Evolutionary conservation across 202 grass and related monocot genomes (phyloP).

Genomic region (Sporobolus alterniflorus): DNA sequence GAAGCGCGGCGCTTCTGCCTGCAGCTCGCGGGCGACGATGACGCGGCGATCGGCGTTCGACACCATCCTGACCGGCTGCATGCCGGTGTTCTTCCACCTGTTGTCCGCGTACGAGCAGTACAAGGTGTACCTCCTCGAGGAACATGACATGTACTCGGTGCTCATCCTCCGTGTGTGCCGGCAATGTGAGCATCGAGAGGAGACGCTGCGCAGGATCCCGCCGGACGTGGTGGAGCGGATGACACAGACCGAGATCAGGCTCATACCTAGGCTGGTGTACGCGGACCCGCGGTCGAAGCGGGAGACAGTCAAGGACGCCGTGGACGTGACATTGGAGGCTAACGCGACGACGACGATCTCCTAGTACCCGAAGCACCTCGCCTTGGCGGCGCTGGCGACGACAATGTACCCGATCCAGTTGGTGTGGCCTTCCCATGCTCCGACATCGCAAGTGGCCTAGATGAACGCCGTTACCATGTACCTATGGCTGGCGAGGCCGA

Average conservation of each 20-base stretch:
- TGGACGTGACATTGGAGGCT: constrained; percentile 55
- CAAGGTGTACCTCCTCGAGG: constrained; percentile 62
- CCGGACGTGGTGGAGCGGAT: constrained; percentile 45
- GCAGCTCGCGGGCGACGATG: constrained; percentile 53
- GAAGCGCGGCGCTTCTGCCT: constrained; percentile 76
- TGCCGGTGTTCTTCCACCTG: constrained; percentile 77
- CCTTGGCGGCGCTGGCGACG: neutral
- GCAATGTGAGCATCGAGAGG: constrained; percentile 73
- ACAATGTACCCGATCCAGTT: neutral
- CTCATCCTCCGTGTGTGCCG: constrained; percentile 51
- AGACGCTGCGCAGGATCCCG: constrained; percentile 47
- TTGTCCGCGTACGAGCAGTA: constrained; percentile 64
- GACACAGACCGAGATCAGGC: constrained; percentile 57
- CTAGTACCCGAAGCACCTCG: neutral
- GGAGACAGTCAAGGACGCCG: constrained; percentile 61
- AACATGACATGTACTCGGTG: constrained; percentile 63
- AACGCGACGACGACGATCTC: neutral
- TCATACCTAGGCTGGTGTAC: constrained; percentile 65
- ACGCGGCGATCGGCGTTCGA: constrained; percentile 75
- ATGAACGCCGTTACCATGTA: neutral
- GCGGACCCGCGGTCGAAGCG: constrained; percentile 59
- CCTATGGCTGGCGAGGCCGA: neutral
- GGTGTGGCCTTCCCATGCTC: neutral
- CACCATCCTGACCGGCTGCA: constrained; percentile 68
- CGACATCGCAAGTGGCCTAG: neutral